Conservation (phyloP, 2,329 filamentous ascomycete genomes). For the Cladophialophora carrionii region DNA sequence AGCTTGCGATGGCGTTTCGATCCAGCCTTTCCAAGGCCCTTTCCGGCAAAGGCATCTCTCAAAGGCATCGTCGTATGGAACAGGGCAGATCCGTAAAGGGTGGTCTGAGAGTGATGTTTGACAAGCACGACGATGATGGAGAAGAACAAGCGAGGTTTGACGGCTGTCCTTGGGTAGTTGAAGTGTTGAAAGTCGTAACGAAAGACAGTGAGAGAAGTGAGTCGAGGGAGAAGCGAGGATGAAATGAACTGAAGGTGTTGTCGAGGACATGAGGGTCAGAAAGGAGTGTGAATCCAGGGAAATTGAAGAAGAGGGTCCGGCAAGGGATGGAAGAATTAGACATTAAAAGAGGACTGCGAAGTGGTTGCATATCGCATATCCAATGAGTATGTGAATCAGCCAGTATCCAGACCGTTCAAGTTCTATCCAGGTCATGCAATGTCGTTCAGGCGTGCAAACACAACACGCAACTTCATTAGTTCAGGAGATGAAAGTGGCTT, state of each 20-base stretch:
- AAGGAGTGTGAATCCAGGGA: slow-evolving; percentile 5
- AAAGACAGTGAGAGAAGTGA: neutral
- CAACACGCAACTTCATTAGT: neutral
- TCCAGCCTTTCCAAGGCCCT: slow-evolving; percentile 1
- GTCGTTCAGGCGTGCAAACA: slow-evolving; percentile 12
- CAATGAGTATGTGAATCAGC: slow-evolving; percentile 43
- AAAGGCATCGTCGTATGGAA: neutral
- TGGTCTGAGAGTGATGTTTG: neutral
- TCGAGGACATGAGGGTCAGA: neutral
- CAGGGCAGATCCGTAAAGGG: neutral
- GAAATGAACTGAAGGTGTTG: neutral
- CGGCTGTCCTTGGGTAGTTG: neutral
- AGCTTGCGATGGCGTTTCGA: slow-evolving; percentile 14
- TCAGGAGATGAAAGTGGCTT: slow-evolving; percentile 93
- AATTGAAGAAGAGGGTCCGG: slow-evolving; percentile 1
- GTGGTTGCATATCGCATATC: slow-evolving; percentile 31
- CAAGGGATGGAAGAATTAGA: slow-evolving; percentile 31
- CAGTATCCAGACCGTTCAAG: slow-evolving; percentile 25
- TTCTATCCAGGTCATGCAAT: slow-evolving; percentile 29
- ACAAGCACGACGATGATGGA: neutral
- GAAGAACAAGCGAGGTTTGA: neutral
- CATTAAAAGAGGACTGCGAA: slow-evolving; percentile 34
- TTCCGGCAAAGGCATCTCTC: neutral
- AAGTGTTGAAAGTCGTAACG: neutral
- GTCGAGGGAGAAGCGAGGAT: too few species aligned